phyloP scores from a whole-genome alignment of 1,284 basidiomycete genomes.

The Cryptococcus jaspeensis region DNA sequence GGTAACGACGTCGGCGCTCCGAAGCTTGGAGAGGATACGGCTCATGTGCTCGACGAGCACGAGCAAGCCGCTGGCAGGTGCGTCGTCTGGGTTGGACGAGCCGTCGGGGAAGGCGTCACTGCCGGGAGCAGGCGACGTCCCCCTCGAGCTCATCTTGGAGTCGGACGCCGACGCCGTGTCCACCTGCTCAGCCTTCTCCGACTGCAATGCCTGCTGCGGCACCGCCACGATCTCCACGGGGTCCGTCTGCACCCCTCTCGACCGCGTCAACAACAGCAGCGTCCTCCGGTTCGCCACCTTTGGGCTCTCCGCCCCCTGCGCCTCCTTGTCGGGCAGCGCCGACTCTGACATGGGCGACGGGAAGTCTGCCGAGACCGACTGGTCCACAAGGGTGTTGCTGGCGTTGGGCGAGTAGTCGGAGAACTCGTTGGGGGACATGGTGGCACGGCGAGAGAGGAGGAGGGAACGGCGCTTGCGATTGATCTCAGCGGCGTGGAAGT shows the following conservation, averaged over 20 bases:
- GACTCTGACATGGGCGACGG: slow-evolving; percentile 29
- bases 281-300: slow-evolving; percentile 47
- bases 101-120: neutral
- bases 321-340: slow-evolving; percentile 12
- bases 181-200: neutral
- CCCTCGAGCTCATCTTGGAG: slow-evolving; percentile 7
- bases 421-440: slow-evolving; percentile 29
- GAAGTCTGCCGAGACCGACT: slow-evolving; percentile 14
- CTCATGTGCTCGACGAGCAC: slow-evolving; percentile 68
- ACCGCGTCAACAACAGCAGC: slow-evolving; percentile 62
- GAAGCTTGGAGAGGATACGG: slow-evolving; percentile 66
- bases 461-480: slow-evolving; percentile 43
- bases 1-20: slow-evolving; percentile 80
- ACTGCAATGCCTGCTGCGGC: neutral
- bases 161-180: neutral
- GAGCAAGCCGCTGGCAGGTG: slow-evolving; percentile 14
- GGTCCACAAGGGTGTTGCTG: slow-evolving; percentile 26
- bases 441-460: slow-evolving; percentile 23
- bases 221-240: slow-evolving; percentile 11
- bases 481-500: slow-evolving; percentile 29
- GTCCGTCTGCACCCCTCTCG: slow-evolving; percentile 75
- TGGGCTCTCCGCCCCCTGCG: slow-evolving; percentile 28
- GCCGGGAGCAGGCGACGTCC: slow-evolving; percentile 14
- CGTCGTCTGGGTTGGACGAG: slow-evolving; percentile 18
- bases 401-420: slow-evolving; percentile 26